Evolutionary conservation across 2,329 filamentous ascomycete species (phyloP).

Genomic region (Zasmidium angulare): DNA sequence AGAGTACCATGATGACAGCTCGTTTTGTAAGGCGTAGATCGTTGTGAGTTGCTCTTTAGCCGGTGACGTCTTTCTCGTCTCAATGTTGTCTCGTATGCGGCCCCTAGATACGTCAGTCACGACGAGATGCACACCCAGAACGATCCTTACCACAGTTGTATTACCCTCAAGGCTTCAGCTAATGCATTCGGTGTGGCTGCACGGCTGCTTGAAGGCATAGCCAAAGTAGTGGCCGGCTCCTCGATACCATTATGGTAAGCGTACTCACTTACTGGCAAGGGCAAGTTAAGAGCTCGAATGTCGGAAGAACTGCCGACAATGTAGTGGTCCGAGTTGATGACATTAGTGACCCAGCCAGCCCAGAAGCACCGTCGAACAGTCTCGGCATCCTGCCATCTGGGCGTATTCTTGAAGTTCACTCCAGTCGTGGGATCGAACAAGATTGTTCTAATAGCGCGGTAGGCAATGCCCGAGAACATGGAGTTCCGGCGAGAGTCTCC

Average conservation of each 20-base stretch:
- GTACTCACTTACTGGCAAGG: not conserved
- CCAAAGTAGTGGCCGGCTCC: not conserved
- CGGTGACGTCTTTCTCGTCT: not conserved
- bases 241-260: not conserved
- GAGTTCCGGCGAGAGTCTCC: not conserved
- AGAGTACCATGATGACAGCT: not conserved
- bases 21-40: not conserved
- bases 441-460: not conserved
- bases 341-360: not conserved
- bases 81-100: conserved; percentile 3
- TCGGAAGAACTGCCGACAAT: not conserved
- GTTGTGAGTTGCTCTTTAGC: not conserved
- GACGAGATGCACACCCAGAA: not conserved
- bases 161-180: not conserved
- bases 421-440: not conserved
- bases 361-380: conserved; percentile 1
- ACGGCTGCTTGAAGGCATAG: not conserved
- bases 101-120: not conserved
- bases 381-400: not conserved
- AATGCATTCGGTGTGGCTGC: not conserved
- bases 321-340: conserved; percentile 5
- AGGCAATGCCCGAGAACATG: conserved; percentile 1
- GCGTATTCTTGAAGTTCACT: not conserved
- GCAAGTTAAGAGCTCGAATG: not conserved
- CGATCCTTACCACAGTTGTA: conserved; percentile 5